Percentiles rank a stretch among this genome's conserved stretches.
These are phyloP conservation scores for Ziziphus jujuba DNA, from an alignment of 306 rosid species.

Conservation along the genomic window DNA sequence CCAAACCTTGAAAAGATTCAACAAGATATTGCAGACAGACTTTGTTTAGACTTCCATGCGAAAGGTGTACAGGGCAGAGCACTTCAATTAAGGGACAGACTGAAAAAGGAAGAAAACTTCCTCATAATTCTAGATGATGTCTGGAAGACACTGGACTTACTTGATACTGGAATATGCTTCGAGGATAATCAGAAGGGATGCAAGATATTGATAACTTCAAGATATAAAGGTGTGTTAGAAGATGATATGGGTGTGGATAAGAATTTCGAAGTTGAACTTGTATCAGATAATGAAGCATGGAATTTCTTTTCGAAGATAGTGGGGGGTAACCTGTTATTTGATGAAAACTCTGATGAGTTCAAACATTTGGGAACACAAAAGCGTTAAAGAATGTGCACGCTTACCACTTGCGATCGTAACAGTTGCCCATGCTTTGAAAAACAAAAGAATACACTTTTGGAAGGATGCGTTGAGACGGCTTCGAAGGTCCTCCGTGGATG, in stretches of 20 bases:
- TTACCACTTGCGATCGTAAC: conserved; percentile 20
- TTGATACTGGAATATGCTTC: conserved; percentile 24
- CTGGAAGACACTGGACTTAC: conserved; percentile 26
- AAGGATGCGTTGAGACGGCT: conserved; percentile 13
- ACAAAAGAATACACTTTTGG: conserved; percentile 15
- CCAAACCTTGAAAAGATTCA: neutral
- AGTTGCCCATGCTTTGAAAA: neutral
- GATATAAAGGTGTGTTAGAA: conserved; percentile 14
- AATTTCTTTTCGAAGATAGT: conserved; percentile 12
- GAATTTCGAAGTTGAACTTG: neutral
- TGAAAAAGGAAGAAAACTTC: neutral
- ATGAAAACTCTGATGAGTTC: neutral
- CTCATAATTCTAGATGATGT: conserved; percentile 41
- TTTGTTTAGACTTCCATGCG: neutral
- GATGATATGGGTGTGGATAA: conserved; percentile 10
- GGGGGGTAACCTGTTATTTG: conserved; percentile 2
- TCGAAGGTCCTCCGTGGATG: conserved; percentile 1
- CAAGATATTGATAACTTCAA: conserved; percentile 35
- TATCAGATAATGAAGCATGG: conserved; percentile 27
- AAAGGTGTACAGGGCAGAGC: neutral
- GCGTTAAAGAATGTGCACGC: conserved; percentile 30
- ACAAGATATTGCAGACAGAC: neutral
- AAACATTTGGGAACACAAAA: neutral
- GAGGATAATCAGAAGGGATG: conserved; percentile 6
- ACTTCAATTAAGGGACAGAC: neutral